A percentile compares a stretch with the other conserved stretches of the same genome.
These are phyloP conservation scores for Trypanosoma boissoni DNA, from an alignment of 208 protist genomes.

Conservation along the genomic window DNA sequence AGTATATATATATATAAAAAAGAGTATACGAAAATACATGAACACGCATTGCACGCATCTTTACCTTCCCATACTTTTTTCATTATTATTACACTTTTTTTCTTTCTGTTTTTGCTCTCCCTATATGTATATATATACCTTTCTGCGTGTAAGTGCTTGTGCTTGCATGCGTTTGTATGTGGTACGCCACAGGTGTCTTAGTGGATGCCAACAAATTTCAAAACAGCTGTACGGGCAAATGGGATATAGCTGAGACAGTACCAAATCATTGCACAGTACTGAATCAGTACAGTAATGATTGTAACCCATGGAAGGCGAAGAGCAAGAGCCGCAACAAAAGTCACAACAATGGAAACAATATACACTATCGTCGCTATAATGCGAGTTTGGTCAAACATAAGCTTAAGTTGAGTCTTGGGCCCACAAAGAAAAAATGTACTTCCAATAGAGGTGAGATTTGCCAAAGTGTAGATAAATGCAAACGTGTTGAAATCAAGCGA, in stretches of 20 bases:
- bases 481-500: conserved; percentile 46
- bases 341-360: conserved; percentile 47
- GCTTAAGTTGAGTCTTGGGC: conserved; percentile 52
- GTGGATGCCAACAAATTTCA: conserved; percentile 8
- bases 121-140: too few species aligned
- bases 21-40: too few species aligned
- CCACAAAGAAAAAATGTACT: conserved; percentile 72
- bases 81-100: too few species aligned
- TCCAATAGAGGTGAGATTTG: conserved; percentile 51
- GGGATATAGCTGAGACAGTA: conserved; percentile 78
- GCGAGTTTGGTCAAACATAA: conserved; percentile 59
- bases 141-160: too few species aligned
- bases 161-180: neutral
- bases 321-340: conserved; percentile 49
- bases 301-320: conserved; percentile 38
- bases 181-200: neutral
- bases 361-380: conserved; percentile 53
- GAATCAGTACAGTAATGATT: conserved; percentile 49
- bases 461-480: conserved; percentile 54
- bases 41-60: too few species aligned
- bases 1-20: too few species aligned
- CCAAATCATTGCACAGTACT: conserved; percentile 76
- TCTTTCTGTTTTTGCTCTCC: too few species aligned
- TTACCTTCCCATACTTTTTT: too few species aligned
- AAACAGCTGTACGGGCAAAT: conserved; percentile 44